A percentile compares a stretch with the other conserved stretches of the same genome.
These are phyloP conservation scores for Cyclotella cryptica DNA, from an alignment of 108 stramenopile genomes.

Conservation along the genomic window DNA sequence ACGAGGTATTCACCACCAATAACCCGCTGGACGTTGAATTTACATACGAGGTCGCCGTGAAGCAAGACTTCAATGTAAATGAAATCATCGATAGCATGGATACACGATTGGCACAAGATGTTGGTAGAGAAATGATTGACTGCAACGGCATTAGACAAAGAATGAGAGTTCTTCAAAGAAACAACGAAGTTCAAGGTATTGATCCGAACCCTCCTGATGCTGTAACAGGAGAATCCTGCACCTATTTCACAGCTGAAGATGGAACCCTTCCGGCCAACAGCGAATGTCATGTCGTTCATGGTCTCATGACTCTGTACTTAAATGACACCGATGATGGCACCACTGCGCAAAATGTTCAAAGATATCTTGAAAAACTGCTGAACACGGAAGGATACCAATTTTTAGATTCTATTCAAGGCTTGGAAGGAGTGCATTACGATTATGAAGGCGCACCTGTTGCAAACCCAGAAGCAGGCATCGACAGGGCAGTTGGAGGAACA, in stretches of 20 bases:
- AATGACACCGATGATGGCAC: neutral
- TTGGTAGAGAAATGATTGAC: conserved; percentile 2
- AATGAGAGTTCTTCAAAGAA: neutral
- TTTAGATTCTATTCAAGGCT: neutral
- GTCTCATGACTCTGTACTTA: neutral
- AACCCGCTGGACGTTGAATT: neutral
- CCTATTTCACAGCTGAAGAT: neutral
- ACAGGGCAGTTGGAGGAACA: neutral
- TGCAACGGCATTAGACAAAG: neutral
- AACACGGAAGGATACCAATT: neutral
- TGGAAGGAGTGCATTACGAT: conserved; percentile 2
- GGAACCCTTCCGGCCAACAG: neutral
- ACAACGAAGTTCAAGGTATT: neutral
- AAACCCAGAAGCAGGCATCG: neutral
- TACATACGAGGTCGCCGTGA: neutral
- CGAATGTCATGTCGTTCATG: neutral
- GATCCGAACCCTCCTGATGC: neutral
- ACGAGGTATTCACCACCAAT: neutral
- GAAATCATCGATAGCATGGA: neutral
- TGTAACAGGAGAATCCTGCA: neutral
- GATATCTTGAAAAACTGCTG: neutral
- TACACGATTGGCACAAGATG: neutral
- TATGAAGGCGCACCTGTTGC: neutral
- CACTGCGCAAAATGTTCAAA: neutral
- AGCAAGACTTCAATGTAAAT: neutral